Evolutionary conservation across 768 basidiomycete genomes (phyloP).

Genomic region (Lactarius psammicola): DNA sequence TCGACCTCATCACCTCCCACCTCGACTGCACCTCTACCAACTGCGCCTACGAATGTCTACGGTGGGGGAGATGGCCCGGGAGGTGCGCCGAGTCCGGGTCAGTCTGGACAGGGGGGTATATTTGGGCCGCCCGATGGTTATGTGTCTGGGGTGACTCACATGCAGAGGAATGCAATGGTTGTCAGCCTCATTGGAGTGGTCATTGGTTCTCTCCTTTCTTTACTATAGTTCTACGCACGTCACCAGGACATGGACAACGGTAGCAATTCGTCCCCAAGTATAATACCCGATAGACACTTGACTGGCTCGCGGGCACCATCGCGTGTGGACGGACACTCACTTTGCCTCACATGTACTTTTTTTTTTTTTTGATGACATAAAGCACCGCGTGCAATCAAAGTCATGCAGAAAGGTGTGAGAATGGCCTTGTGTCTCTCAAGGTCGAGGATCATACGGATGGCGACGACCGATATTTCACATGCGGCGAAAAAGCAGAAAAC

Average conservation of each 20-base stretch:
- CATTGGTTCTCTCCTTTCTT: constrained; percentile 26
- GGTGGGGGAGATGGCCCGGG: constrained; percentile 47
- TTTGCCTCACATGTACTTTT: constrained; percentile 5
- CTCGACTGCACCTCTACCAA: constrained; percentile 49
- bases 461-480: constrained; percentile 33
- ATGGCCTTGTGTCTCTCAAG: not conserved
- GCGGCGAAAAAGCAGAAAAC: constrained; percentile 45
- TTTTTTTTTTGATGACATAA: constrained; percentile 2
- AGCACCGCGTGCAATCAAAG: not conserved
- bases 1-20: constrained; percentile 39
- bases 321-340: not conserved
- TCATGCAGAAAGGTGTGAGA: not conserved
- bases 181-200: constrained; percentile 46
- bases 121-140: constrained; percentile 70
- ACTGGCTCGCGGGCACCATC: not conserved
- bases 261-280: not conserved
- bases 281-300: constrained; percentile 21
- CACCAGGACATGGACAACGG: constrained; percentile 8
- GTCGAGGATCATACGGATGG: constrained; percentile 14
- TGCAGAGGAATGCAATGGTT: constrained; percentile 46
- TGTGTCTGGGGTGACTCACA: constrained; percentile 53
- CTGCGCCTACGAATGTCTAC: constrained; percentile 53
- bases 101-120: constrained; percentile 42
- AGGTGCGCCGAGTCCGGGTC: constrained; percentile 64
- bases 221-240: constrained; percentile 18